Evolutionary conservation across 495 filamentous ascomycete species (phyloP), one percentile per base, ranked within the genome.

Genomic region (Trichoderma asperelloides): DNA sequence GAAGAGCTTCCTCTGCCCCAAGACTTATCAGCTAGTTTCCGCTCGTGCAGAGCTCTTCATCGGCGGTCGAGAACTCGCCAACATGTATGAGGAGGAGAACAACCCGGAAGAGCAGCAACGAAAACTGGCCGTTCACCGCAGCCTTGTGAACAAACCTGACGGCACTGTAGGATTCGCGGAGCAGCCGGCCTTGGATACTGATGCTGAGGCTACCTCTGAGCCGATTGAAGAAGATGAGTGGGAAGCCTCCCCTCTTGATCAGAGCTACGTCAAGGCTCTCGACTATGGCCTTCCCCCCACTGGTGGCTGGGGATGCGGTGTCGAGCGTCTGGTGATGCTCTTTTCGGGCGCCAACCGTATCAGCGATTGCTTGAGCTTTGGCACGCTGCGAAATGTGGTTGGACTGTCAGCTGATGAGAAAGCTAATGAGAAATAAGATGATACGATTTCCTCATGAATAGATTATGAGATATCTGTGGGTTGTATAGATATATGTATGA

Each of bases 51-150:
- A 98, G 75, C 86, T 98, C 45, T 98, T 97, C 78, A 84, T 97
- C 72, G 74, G 83, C 49, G 87, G 88, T 16, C 82, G 83, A 60
- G 95, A 98, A 72, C 78, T 96, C 40, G 90, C 94, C 11, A 98
- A 98, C 75, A 91, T 90, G 72, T 98, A 98, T 79, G 95, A 98
- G 78, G 95, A 98, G 78, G 95, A 98, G 77, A 98, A 98, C 77
- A 91, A 91, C 57, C 96, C 95, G 0, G 87, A 87, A 37, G 91
- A 89, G 68, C 95, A 98, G 76, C 82, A 91, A 27, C 81, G 87
- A 65, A 98, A 98, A 75, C 94, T 98, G 66, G 64, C 77, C 30
- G 72, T 78, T n/a, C 84, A 85, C 28, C 57, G 60, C 21, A 65
- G 43, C 40, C 39, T 65, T 65, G 68, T 85, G 3, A 74, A 77